phyloP scores from a whole-genome alignment of 192 early-diverging fungal species.

The Lobosporangium transversale region DNA sequence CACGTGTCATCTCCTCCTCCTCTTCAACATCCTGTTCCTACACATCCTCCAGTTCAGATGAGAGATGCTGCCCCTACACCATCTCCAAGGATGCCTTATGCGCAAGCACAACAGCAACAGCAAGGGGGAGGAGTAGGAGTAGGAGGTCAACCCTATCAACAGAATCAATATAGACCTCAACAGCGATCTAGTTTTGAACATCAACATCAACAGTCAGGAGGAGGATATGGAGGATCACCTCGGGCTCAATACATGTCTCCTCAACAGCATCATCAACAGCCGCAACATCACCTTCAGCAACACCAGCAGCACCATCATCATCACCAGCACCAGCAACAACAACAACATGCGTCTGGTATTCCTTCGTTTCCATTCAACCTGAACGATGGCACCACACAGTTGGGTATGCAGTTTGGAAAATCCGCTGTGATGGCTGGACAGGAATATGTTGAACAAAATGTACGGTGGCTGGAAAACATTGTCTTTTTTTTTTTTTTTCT shows the following conservation, averaged over 20 bases:
- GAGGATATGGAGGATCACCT: slow-evolving; percentile 8
- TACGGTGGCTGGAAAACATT: slow-evolving; percentile 47
- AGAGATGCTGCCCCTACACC: slow-evolving; percentile 55
- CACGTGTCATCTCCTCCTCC: slow-evolving; percentile 63
- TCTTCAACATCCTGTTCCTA: slow-evolving; percentile 68
- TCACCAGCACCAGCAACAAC: slow-evolving; percentile 29
- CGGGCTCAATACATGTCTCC: slow-evolving; percentile 27
- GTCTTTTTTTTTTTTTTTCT: slow-evolving; percentile 4
- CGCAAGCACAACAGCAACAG: slow-evolving; percentile 43
- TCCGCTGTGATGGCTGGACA: slow-evolving; percentile 84
- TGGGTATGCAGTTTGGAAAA: slow-evolving; percentile 95
- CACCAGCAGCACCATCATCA: slow-evolving; percentile 18
- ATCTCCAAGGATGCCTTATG: slow-evolving; percentile 55
- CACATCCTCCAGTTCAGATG: slow-evolving; percentile 68
- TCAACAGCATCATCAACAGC: slow-evolving; percentile 20
- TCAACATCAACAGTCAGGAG: slow-evolving; percentile 17
- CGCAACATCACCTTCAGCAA: slow-evolving; percentile 28
- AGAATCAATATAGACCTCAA: slow-evolving; percentile 29
- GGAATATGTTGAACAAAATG: slow-evolving; percentile 92
- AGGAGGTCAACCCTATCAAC: slow-evolving; percentile 29
- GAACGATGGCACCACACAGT: slow-evolving; percentile 82
- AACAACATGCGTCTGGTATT: slow-evolving; percentile 37
- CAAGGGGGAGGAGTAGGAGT: slow-evolving; percentile 16
- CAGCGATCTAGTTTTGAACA: slow-evolving; percentile 18
- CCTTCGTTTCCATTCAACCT: slow-evolving; percentile 61